phyloP scores from a whole-genome alignment of 2,329 filamentous ascomycete species.

The Fonsecaea monophora region DNA sequence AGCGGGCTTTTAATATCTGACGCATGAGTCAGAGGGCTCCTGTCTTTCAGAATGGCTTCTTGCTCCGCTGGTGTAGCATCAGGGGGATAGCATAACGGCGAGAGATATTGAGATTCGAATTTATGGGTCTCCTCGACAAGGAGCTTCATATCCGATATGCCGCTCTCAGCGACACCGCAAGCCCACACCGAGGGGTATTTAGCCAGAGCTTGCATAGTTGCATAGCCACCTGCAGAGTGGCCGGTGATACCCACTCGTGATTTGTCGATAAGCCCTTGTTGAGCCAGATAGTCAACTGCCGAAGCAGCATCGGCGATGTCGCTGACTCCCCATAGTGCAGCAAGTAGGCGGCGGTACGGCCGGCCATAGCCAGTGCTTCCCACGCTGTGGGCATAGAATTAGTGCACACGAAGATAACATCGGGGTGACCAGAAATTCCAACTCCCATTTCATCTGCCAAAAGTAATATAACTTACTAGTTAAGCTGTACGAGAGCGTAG shows the following conservation, averaged over 20 bases:
- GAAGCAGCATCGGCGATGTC: slow-evolving; percentile 61
- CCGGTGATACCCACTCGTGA: slow-evolving; percentile 58
- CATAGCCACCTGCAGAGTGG: slow-evolving; percentile 62
- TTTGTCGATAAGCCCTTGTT: slow-evolving; percentile 47
- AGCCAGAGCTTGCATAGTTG: slow-evolving; percentile 58
- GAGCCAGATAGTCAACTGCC: slow-evolving; percentile 53
- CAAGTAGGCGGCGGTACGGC: slow-evolving; percentile 58
- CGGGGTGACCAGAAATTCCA: not conserved
- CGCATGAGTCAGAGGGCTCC: slow-evolving; percentile 59
- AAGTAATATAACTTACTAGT: not conserved
- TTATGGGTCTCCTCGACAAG: slow-evolving; percentile 61
- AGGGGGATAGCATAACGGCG: slow-evolving; percentile 51
- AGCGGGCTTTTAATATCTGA: slow-evolving; percentile 59
- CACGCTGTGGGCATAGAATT: slow-evolving; percentile 59
- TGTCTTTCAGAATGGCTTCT: slow-evolving; percentile 51
- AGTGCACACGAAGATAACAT: slow-evolving; percentile 53
- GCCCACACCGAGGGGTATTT: slow-evolving; percentile 57
- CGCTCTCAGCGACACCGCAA: slow-evolving; percentile 58
- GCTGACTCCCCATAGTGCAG: slow-evolving; percentile 59
- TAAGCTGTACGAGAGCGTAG: slow-evolving; percentile 18
- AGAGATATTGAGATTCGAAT: slow-evolving; percentile 62
- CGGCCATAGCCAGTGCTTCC: slow-evolving; percentile 61
- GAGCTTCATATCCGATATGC: slow-evolving; percentile 59
- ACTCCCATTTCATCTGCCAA: not conserved
- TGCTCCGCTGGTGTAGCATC: slow-evolving; percentile 38